Evolutionary conservation across 495 filamentous ascomycete species (phyloP).

Genomic region (Neurospora intermedia): DNA sequence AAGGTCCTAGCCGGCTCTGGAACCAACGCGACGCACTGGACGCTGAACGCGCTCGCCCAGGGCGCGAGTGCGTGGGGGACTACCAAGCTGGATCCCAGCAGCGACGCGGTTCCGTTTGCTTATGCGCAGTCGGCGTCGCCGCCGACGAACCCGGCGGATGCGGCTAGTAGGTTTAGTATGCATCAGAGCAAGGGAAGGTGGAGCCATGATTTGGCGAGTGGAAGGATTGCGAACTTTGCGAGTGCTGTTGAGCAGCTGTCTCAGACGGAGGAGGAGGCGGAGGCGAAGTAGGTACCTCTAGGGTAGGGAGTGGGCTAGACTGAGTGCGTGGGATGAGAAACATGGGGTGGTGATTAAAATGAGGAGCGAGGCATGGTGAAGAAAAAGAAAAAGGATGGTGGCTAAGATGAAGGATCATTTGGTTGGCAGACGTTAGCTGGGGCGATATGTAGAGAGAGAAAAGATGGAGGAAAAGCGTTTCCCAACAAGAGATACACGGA

Average conservation of each 20-base stretch:
- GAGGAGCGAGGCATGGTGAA: no score
- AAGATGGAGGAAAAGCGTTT: background rate
- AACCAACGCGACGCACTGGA: conserved; percentile 30
- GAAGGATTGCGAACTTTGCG: conserved; percentile 29
- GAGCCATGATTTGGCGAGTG: conserved; percentile 24
- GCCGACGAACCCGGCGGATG: conserved; percentile 24
- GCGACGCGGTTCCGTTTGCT: conserved; percentile 27
- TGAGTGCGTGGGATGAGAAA: no score
- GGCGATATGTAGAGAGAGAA: background rate
- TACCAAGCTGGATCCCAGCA: conserved; percentile 27
- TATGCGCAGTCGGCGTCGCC: conserved; percentile 25
- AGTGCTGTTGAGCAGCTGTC: conserved; percentile 18
- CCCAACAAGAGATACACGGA: background rate
- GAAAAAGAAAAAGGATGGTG: no score
- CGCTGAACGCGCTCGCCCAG: conserved; percentile 24
- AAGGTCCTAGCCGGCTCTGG: conserved; percentile 15
- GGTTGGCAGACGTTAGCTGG: background rate
- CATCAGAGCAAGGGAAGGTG: conserved; percentile 29
- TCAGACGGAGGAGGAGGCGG: background rate
- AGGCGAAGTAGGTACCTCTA: background rate
- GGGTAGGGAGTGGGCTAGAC: background rate
- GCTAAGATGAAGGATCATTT: background rate
- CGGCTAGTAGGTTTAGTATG: conserved; percentile 27
- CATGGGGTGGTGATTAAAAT: no score
- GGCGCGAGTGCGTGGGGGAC: conserved; percentile 25